Evolutionary conservation across 441 rosid species (phyloP).

Genomic region (Brassica balearica): DNA sequence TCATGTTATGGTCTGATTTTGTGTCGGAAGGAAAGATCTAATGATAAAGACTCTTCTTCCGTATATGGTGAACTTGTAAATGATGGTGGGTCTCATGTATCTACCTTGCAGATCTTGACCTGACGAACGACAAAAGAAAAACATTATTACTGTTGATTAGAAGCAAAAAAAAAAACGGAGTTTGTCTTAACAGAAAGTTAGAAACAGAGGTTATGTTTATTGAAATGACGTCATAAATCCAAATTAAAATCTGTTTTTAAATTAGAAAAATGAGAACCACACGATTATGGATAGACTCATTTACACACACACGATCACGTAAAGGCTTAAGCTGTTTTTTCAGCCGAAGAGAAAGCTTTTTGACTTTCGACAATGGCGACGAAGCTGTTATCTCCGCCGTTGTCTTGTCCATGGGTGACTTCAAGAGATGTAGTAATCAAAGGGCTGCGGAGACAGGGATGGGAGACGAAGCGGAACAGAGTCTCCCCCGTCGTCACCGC

Average conservation of each 20-base stretch:
- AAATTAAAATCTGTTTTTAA: neutral
- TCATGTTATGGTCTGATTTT: slow-evolving; percentile 44
- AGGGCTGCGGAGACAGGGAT: slow-evolving; percentile 17
- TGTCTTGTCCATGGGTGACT: slow-evolving; percentile 42
- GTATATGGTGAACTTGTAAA: slow-evolving; percentile 38
- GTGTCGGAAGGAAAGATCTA: slow-evolving; percentile 42
- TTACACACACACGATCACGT: slow-evolving; percentile 33
- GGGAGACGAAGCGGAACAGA: slow-evolving; percentile 25
- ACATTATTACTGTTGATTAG: neutral
- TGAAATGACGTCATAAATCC: slow-evolving; percentile 33
- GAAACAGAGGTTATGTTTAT: neutral
- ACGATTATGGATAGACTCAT: slow-evolving; percentile 40
- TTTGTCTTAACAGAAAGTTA: slow-evolving; percentile 15
- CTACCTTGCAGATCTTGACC: slow-evolving; percentile 36
- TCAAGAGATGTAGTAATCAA: slow-evolving; percentile 34
- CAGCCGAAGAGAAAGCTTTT: neutral
- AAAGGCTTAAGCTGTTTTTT: slow-evolving; percentile 33
- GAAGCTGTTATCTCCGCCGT: slow-evolving; percentile 44
- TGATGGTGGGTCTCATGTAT: slow-evolving; percentile 37
- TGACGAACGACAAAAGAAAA: neutral
- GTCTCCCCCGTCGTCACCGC: slow-evolving; percentile 28
- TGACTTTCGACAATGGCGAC: slow-evolving; percentile 40
- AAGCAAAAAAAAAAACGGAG: slow-evolving; percentile 1
- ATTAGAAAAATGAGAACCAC: slow-evolving; percentile 34
- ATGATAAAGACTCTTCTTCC: slow-evolving; percentile 41